These are phyloP conservation scores for Rubia yunnanensis DNA, from an alignment of 257 asterid species.

Conservation along the genomic window DNA sequence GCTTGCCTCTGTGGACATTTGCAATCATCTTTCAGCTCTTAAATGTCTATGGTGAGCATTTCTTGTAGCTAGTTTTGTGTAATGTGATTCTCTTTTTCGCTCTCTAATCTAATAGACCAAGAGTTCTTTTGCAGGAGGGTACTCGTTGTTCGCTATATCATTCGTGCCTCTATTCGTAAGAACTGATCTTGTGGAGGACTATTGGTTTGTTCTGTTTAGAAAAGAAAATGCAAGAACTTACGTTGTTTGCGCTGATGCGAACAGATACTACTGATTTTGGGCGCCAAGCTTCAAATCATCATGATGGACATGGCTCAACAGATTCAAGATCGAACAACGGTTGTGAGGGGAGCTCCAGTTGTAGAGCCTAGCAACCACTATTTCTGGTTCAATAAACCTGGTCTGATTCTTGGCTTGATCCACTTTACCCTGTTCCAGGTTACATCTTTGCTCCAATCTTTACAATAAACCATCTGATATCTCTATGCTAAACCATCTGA, in stretches of 20 bases:
- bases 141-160: constrained; percentile 9
- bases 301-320: constrained; percentile 27
- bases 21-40: constrained; percentile 15
- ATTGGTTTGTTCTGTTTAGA: background rate
- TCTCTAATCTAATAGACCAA: no score
- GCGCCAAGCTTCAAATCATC: constrained; percentile 20
- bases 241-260: background rate
- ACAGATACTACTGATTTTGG: constrained; percentile 19
- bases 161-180: constrained; percentile 15
- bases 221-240: background rate
- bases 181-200: background rate
- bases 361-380: constrained; percentile 20
- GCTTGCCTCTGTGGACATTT: constrained; percentile 16
- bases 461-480: background rate
- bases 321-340: constrained; percentile 20
- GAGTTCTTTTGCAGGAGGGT: constrained; percentile 11
- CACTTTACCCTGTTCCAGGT: constrained; percentile 31
- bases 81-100: background rate
- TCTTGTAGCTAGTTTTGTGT: background rate
- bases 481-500: background rate
- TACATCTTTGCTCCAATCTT: background rate
- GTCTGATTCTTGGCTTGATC: constrained; percentile 22
- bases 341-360: constrained; percentile 19
- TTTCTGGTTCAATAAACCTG: constrained; percentile 26
- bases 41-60: constrained; percentile 12